Base-by-base conservation (phyloP, 192 early-diverging fungal genomes). In the Podila epigama region DNA sequence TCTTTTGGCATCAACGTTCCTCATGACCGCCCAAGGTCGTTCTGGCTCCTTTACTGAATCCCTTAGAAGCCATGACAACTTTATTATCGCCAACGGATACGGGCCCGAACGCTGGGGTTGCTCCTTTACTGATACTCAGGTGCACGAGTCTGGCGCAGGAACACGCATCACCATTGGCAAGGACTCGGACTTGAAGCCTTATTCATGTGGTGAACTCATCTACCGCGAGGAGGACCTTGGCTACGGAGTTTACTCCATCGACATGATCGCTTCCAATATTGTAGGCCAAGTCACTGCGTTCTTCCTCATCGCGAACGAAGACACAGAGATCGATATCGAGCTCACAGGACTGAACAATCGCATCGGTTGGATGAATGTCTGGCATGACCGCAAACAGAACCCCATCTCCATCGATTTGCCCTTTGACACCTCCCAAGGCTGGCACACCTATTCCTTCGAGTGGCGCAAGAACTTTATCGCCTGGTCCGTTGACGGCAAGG, bases 51-150 rank as follows among this genome's bases (percentile, higher is more conserved):
- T 68, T 22, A 6, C 33, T 4, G 66, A 77, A 16, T 52, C 60
- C 9, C 37, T 77, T 22, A 22, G 18, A 1, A 50, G 36, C 34
- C 73, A 68, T 33, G 34, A 54, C 5, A 64, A 64, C 51, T 77
- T 77, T 58, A 54, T 77, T 20, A 31, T 68, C 10, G 55, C 60
- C 1, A 34, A 77, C 58, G 66, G 60, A 6, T 77, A 63, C 39
- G 73, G 60, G 2, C 72, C 72, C 5, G 72, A 77, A 4, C 66
- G 73, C 60, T 77, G 73, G 73, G 73, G 73, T 28, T 77, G 73
- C 18, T 59, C 73, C 7, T 77, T 77, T 51, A 63, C 60, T 4
- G 44, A 77, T 10, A 37, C 53, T 27, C 60, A 63, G 42, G 66
- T 77, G 5, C 65, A 77, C 27, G 48, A 58, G 25, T 51, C 18